phyloP scores from a whole-genome alignment of 2,329 filamentous ascomycete genomes.

The Fonsecaea pedrosoi region DNA sequence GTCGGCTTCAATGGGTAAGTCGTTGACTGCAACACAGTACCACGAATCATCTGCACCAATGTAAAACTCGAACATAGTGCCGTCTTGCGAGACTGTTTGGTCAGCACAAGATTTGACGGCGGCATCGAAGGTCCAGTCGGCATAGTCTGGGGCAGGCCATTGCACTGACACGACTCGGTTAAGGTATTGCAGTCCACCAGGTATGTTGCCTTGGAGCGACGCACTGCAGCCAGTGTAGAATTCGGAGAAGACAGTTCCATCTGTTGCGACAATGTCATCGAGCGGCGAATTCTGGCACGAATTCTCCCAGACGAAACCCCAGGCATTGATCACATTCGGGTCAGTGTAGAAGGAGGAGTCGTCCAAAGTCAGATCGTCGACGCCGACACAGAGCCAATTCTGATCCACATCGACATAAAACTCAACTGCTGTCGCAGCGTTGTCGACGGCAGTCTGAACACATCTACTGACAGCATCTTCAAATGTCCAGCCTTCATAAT shows the following conservation, averaged over 20 bases:
- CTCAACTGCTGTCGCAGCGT: slow-evolving; percentile 7
- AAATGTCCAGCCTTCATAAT: slow-evolving; percentile 12
- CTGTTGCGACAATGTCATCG: slow-evolving; percentile 9
- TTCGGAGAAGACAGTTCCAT: slow-evolving; percentile 15
- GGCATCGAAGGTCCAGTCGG: slow-evolving; percentile 12
- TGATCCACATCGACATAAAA: slow-evolving; percentile 20
- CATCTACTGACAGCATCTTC: slow-evolving; percentile 15
- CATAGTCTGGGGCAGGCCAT: slow-evolving; percentile 18
- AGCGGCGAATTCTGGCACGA: slow-evolving; percentile 19
- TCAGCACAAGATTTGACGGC: slow-evolving; percentile 15
- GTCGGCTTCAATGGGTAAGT: slow-evolving; percentile 2
- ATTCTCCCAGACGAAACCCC: slow-evolving; percentile 21
- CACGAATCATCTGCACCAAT: slow-evolving; percentile 19
- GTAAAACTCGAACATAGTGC: slow-evolving; percentile 21
- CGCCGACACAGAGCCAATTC: slow-evolving; percentile 18
- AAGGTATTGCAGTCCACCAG: slow-evolving; percentile 14
- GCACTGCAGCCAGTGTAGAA: slow-evolving; percentile 23
- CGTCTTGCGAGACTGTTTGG: slow-evolving; percentile 1
- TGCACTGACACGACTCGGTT: slow-evolving; percentile 16
- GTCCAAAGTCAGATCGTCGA: slow-evolving; percentile 8
- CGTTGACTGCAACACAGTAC: slow-evolving; percentile 23
- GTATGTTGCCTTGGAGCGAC: slow-evolving; percentile 18
- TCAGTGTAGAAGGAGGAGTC: slow-evolving; percentile 12
- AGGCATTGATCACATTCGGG: slow-evolving; percentile 11
- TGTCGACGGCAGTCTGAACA: slow-evolving; percentile 15